Conservation (phyloP, 164 flowering plant genomes). For the Dillenia suffruticosa region DNA sequence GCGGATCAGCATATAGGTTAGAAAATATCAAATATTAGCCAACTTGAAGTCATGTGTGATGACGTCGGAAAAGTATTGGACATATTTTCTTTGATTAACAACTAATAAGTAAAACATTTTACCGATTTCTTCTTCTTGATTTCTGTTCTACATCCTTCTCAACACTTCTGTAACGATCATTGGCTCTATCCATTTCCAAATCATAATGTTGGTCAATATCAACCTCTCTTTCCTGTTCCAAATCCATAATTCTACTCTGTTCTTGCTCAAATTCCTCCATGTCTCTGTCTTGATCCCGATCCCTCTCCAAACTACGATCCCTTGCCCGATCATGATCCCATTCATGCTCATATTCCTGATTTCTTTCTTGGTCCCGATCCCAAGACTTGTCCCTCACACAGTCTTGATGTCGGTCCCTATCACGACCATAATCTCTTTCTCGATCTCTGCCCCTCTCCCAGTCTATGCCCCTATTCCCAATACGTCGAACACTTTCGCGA, state of each 20-base stretch:
- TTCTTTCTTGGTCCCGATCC: constrained; percentile 34
- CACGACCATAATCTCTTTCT: constrained; percentile 40
- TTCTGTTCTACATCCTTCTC: constrained; percentile 39
- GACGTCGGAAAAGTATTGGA: too few relatives aligned
- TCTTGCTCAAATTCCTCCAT: constrained; percentile 34
- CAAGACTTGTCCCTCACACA: constrained; percentile 42
- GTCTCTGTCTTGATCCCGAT: constrained; percentile 23
- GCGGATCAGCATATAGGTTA: too few relatives aligned
- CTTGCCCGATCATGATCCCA: constrained; percentile 42
- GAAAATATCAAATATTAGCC: too few relatives aligned
- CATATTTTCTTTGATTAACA: too few relatives aligned
- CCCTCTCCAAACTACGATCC: constrained; percentile 37
- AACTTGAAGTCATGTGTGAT: too few relatives aligned
- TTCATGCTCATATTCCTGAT: constrained; percentile 34
- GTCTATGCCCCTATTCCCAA: constrained; percentile 34
- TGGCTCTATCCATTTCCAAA: constrained; percentile 29
- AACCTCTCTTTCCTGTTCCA: constrained; percentile 31
- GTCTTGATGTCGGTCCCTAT: constrained; percentile 40
- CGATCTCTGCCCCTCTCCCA: constrained; percentile 47
- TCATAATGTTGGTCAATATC: constrained; percentile 25
- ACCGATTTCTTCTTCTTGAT: constrained; percentile 42
- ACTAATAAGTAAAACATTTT: constrained; percentile 6
- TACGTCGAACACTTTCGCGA: constrained; percentile 41
- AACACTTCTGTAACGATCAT: constrained; percentile 25
- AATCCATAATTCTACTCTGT: constrained; percentile 25